Conservation (phyloP, 306 rosid genomes). For the Pachyrhizus erosus region DNA sequence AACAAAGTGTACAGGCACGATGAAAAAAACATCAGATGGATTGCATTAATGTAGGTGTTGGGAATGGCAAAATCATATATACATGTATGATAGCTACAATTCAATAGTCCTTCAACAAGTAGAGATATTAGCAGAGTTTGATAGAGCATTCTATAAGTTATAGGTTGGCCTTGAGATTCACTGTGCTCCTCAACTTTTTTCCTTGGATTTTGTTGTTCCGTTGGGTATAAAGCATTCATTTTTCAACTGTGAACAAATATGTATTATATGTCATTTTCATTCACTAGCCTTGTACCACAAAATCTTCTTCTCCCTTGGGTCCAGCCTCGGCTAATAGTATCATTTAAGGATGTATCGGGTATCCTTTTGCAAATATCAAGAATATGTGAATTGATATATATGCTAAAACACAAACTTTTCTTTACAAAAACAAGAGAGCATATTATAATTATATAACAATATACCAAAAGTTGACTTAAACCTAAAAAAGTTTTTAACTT, state of each 20-base stretch:
- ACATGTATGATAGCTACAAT: slow-evolving; percentile 17
- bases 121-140: slow-evolving; percentile 35
- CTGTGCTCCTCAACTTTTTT: slow-evolving; percentile 8
- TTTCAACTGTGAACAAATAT: slow-evolving; percentile 1
- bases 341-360: not conserved
- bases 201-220: slow-evolving; percentile 14
- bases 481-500: not conserved
- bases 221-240: slow-evolving; percentile 30
- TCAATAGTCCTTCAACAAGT: slow-evolving; percentile 24
- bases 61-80: slow-evolving; percentile 15
- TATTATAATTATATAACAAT: not conserved
- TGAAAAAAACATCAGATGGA: slow-evolving; percentile 30
- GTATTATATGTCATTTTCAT: slow-evolving; percentile 15
- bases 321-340: not conserved
- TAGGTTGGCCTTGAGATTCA: slow-evolving; percentile 24
- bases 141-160: slow-evolving; percentile 29
- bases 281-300: slow-evolving; percentile 14
- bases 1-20: slow-evolving; percentile 58
- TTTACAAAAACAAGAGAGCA: not conserved
- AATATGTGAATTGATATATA: not conserved
- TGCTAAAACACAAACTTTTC: not conserved
- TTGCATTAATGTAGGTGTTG: slow-evolving; percentile 37
- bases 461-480: not conserved
- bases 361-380: slow-evolving; percentile 16
- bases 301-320: not conserved